A percentile compares a stretch with the other conserved stretches of the same genome.
Conservation (phyloP, 352 stramenopile genomes). For the Pythium graminicola region DNA sequence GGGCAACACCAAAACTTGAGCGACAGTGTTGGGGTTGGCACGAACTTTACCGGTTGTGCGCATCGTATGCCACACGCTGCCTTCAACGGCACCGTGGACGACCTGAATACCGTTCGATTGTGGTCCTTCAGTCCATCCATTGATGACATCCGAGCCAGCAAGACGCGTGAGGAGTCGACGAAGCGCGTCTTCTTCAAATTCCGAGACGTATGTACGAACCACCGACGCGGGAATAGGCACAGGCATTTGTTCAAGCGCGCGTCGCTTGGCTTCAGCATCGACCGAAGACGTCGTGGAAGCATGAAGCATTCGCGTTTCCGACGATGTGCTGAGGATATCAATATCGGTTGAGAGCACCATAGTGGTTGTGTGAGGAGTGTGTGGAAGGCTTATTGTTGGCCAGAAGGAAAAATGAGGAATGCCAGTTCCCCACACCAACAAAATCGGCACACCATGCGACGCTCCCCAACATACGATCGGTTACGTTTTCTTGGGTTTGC, state of each 20-base stretch:
- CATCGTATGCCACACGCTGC: slow-evolving; percentile 70
- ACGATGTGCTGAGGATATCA: slow-evolving; percentile 26
- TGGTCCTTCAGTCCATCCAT: slow-evolving; percentile 59
- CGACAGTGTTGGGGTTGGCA: slow-evolving; percentile 46
- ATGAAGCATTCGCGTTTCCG: slow-evolving; percentile 28
- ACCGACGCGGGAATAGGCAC: slow-evolving; percentile 46
- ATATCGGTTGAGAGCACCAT: slow-evolving; percentile 17
- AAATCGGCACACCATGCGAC: slow-evolving; percentile 8
- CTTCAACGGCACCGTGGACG: slow-evolving; percentile 51
- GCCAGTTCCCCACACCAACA: background rate
- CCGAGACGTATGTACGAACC: slow-evolving; percentile 41
- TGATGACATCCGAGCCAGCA: slow-evolving; percentile 48
- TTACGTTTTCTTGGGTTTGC: slow-evolving; percentile 10
- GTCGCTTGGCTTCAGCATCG: slow-evolving; percentile 34
- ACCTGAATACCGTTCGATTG: slow-evolving; percentile 68
- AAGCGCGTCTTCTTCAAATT: slow-evolving; percentile 59
- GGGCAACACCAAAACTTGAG: slow-evolving; percentile 38
- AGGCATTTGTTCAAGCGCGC: slow-evolving; percentile 28
- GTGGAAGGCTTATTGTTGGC: background rate
- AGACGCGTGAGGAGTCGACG: slow-evolving; percentile 52
- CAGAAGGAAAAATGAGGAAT: slow-evolving; percentile 27
- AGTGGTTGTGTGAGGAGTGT: background rate
- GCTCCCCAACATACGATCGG: slow-evolving; percentile 10
- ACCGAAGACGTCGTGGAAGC: slow-evolving; percentile 3
- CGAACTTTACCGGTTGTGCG: slow-evolving; percentile 53